A percentile compares a stretch with the other conserved stretches of the same genome.
phyloP scores from a whole-genome alignment of 495 filamentous ascomycete genomes.

The Aspergillus avenaceus region DNA sequence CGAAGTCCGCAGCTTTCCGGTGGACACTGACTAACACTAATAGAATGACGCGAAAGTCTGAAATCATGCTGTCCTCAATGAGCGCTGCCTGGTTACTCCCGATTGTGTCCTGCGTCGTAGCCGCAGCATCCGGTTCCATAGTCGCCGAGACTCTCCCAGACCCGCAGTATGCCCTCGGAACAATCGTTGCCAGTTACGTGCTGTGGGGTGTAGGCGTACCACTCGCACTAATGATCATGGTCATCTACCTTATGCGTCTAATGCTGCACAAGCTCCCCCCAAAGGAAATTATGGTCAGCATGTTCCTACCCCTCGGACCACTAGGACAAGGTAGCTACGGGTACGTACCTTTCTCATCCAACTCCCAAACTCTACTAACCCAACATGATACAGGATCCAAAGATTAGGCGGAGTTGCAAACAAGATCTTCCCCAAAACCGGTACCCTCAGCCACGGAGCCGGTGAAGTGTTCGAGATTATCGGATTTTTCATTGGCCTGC shows the following conservation, averaged over 20 bases:
- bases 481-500: slow-evolving; percentile 47
- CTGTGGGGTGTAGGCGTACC: slow-evolving; percentile 58
- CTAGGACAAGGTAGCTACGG: slow-evolving; percentile 56
- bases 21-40: neutral
- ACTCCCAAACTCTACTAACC: neutral
- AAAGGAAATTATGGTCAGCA: slow-evolving; percentile 54
- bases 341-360: slow-evolving; percentile 5
- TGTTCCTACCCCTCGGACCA: slow-evolving; percentile 60
- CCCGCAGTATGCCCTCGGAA: slow-evolving; percentile 50
- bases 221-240: slow-evolving; percentile 49
- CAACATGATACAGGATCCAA: slow-evolving; percentile 34
- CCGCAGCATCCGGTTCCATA: slow-evolving; percentile 50
- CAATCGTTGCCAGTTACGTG: slow-evolving; percentile 51
- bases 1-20: neutral
- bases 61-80: slow-evolving; percentile 39
- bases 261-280: slow-evolving; percentile 53
- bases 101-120: slow-evolving; percentile 54
- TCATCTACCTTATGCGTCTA: slow-evolving; percentile 58
- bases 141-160: slow-evolving; percentile 52
- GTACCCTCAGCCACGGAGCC: slow-evolving; percentile 35
- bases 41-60: slow-evolving; percentile 29
- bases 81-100: slow-evolving; percentile 59
- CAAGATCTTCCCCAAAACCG: slow-evolving; percentile 45
- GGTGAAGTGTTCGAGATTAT: slow-evolving; percentile 51
- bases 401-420: slow-evolving; percentile 50